Base-by-base conservation (phyloP, 495 filamentous ascomycete genomes). In the Penicillium canescens region DNA sequence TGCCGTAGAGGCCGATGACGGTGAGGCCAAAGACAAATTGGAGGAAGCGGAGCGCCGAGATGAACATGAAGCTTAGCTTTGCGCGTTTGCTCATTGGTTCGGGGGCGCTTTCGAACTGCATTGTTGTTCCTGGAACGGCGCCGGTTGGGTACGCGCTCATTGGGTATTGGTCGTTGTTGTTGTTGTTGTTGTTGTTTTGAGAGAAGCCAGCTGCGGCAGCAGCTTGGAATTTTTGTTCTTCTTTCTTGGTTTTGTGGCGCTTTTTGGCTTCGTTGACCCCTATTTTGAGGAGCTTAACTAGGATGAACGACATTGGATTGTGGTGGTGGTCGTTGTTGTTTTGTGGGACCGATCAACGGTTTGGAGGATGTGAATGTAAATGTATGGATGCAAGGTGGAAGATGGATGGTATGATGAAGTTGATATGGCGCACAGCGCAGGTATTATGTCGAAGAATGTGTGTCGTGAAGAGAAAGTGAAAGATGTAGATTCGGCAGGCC, bases 1-100 rank as follows among this genome's bases (percentile, higher is more conserved):
- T 64, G 49, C 86, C 88, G 66, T 96, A 96, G 33, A 96, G 83
- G 4, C 85, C 91, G 54, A 85, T 81, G 51, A 94, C 88, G 0
- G 85, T 78, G 42, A 96, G 61, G 16, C 84, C 89, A 55, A 95
- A 76, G 57, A 86, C 74, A 63, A 96, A 84, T 50, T 92, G 87
- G 41, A 82, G 64, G 70, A 90, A 78, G 63, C 90, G 87, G 0
- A 89, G 71, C 46, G 77, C 34, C 13, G 80, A 68, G 18, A 56
- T 54, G 24, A 62, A 14, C 54, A 65, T 62, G 13, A 34, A 35
- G 13, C 44, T 18, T 2, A 48, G 1, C 23, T 58, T 65, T 36
- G 52, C 12, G 38, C 41, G 10, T 54, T 59, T 57, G 61, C 57
- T 57, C 13, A 33, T 31, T 55, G 61, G 24, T 21, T 50, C 23